Evolutionary conservation across 352 stramenopile species (phyloP).

Genomic region (Phytophthora capsici): DNA sequence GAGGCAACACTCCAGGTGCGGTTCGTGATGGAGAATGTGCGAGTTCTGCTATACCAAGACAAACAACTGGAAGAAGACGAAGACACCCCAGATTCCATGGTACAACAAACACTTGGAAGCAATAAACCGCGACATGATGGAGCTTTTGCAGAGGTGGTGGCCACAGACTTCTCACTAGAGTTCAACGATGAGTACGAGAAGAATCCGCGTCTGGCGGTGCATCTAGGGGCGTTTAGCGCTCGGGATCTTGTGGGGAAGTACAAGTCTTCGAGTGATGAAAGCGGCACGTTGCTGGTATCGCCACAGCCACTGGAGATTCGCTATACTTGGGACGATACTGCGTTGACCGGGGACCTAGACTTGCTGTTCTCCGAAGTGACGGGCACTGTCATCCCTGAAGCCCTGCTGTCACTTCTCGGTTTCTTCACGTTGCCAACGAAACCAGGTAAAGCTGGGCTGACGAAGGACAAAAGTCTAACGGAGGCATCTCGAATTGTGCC

Average conservation of each 20-base stretch:
- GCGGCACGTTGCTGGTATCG: slow-evolving; percentile 48
- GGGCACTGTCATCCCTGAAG: slow-evolving; percentile 61
- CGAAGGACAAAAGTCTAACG: slow-evolving; percentile 4
- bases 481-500: background rate
- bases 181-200: slow-evolving; percentile 50
- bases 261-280: slow-evolving; percentile 12
- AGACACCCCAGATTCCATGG: slow-evolving; percentile 13
- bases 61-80: slow-evolving; percentile 2
- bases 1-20: slow-evolving; percentile 65
- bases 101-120: slow-evolving; percentile 14
- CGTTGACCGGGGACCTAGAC: slow-evolving; percentile 53
- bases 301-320: slow-evolving; percentile 46
- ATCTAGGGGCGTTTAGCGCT: slow-evolving; percentile 47
- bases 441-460: slow-evolving; percentile 1
- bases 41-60: slow-evolving; percentile 55
- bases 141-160: slow-evolving; percentile 39
- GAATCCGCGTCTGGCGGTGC: slow-evolving; percentile 50
- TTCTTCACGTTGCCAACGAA: slow-evolving; percentile 64
- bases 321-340: slow-evolving; percentile 69
- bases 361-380: slow-evolving; percentile 55
- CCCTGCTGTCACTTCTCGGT: slow-evolving; percentile 45
- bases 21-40: slow-evolving; percentile 67
- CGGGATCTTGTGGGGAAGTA: slow-evolving; percentile 45
- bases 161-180: slow-evolving; percentile 41
- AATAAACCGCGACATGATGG: background rate